Conservation (phyloP, 805 yeast genomes). For the Ogataea chonburiensis region DNA sequence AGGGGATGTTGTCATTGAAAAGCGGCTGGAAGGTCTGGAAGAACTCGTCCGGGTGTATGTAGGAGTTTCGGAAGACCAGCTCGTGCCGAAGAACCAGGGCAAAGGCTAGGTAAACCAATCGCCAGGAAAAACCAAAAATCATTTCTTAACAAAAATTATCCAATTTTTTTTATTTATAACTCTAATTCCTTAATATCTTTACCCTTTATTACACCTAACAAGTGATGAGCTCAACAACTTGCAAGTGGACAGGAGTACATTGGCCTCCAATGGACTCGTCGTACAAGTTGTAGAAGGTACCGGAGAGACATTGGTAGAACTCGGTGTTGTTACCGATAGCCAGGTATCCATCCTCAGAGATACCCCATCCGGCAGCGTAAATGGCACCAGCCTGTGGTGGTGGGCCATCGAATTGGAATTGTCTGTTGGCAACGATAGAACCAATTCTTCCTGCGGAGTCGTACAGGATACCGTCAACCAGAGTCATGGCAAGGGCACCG, state of each 20-base stretch:
- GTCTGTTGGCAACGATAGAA: slow-evolving; percentile 60
- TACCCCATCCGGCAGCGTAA: slow-evolving; percentile 53
- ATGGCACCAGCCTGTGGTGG: slow-evolving; percentile 62
- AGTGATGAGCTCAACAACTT: slow-evolving; percentile 41
- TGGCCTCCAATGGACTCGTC: slow-evolving; percentile 47
- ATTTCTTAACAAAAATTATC: background rate
- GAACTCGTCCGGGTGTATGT: slow-evolving; percentile 97
- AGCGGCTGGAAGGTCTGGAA: slow-evolving; percentile 86
- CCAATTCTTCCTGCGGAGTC: slow-evolving; percentile 54
- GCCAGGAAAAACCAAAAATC: slow-evolving; percentile 37
- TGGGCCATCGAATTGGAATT: slow-evolving; percentile 66
- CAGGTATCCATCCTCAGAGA: slow-evolving; percentile 44
- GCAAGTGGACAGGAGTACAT: slow-evolving; percentile 46
- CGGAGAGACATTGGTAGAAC: slow-evolving; percentile 56
- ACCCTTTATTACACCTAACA: slow-evolving; percentile 24
- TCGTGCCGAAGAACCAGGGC: slow-evolving; percentile 50
- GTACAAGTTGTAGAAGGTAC: slow-evolving; percentile 58
- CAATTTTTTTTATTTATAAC: background rate
- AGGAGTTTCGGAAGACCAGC: slow-evolving; percentile 69
- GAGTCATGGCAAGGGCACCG: slow-evolving; percentile 43
- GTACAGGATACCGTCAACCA: slow-evolving; percentile 41
- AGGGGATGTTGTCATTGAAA: slow-evolving; percentile 56
- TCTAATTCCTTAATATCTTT: background rate
- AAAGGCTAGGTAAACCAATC: slow-evolving; percentile 42
- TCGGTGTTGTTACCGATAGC: slow-evolving; percentile 47